Evolutionary conservation across 2,329 filamentous ascomycete species (phyloP).

Genomic region (Aspergillus floridensis): DNA sequence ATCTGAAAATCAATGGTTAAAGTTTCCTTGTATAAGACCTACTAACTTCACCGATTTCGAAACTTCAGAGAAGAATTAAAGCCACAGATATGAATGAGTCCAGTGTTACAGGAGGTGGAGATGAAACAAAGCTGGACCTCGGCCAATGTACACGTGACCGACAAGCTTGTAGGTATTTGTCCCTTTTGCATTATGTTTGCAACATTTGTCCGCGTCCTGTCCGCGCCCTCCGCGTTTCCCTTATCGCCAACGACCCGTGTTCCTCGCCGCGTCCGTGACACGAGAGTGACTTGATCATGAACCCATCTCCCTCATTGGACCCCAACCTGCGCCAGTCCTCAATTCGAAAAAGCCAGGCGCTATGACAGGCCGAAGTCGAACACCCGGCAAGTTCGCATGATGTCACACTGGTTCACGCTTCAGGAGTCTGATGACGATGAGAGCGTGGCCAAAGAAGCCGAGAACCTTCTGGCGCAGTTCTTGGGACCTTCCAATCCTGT

Average conservation of each 20-base stretch:
- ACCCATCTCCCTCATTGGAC: neutral
- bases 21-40: too few relatives aligned
- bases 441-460: constrained; percentile 19
- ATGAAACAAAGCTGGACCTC: neutral
- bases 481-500: constrained; percentile 9
- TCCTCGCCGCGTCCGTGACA: neutral
- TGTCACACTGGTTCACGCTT: neutral
- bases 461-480: constrained; percentile 28
- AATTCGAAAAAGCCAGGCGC: neutral
- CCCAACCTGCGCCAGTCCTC: neutral
- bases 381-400: neutral
- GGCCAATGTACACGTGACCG: neutral
- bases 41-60: too few relatives aligned
- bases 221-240: neutral
- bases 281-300: neutral
- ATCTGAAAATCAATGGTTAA: too few relatives aligned
- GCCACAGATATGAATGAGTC: too few relatives aligned
- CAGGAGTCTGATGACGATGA: constrained; percentile 19
- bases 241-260: neutral
- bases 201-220: too few relatives aligned
- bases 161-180: neutral
- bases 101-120: too few relatives aligned
- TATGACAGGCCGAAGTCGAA: neutral
- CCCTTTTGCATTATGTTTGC: too few relatives aligned
- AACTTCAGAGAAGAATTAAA: too few relatives aligned